These are phyloP conservation scores for Cutaneotrichosporon daszewskae DNA, from an alignment of 1,284 basidiomycete species.

Conservation along the genomic window DNA sequence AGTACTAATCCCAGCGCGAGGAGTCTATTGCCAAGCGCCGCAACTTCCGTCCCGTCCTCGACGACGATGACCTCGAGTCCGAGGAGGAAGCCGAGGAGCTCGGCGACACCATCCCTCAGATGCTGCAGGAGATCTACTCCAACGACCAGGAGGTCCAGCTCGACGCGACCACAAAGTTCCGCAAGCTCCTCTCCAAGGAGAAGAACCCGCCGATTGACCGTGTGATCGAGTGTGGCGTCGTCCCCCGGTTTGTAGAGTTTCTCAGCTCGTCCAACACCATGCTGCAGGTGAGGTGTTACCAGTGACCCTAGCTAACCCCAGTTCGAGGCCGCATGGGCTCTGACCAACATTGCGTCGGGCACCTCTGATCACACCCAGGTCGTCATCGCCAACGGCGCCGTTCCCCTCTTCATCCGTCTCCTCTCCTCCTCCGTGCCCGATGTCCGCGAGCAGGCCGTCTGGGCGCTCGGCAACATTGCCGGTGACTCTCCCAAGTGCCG, in stretches of 20 bases:
- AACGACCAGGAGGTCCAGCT: constrained; percentile 86
- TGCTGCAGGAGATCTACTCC: constrained; percentile 90
- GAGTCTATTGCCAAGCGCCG: constrained; percentile 94
- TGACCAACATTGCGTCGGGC: constrained; percentile 99
- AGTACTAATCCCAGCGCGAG: constrained; percentile 55
- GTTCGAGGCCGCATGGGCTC: constrained; percentile 99
- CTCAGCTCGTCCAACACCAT: constrained; percentile 81
- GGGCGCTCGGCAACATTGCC: constrained; percentile 94
- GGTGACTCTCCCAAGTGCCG: constrained; percentile 91
- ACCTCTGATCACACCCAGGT: constrained; percentile 98
- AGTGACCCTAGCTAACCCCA: constrained; percentile 49
- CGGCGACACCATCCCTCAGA: constrained; percentile 59
- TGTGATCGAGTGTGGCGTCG: constrained; percentile 96
- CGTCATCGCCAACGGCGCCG: constrained; percentile 88
- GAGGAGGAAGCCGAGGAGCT: constrained; percentile 68
- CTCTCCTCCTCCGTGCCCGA: constrained; percentile 78
- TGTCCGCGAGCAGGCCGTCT: constrained; percentile 93
- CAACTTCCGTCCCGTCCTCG: constrained; percentile 72
- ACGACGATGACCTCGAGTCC: constrained; percentile 58
- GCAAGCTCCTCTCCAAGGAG: constrained; percentile 97
- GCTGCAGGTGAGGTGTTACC: constrained; percentile 64
- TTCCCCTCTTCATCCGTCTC: constrained; percentile 95
- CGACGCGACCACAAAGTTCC: constrained; percentile 91
- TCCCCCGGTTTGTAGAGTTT: constrained; percentile 96
- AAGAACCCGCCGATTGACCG: constrained; percentile 99